Conservation (phyloP, 768 basidiomycete genomes). For the Panus rudis region DNA sequence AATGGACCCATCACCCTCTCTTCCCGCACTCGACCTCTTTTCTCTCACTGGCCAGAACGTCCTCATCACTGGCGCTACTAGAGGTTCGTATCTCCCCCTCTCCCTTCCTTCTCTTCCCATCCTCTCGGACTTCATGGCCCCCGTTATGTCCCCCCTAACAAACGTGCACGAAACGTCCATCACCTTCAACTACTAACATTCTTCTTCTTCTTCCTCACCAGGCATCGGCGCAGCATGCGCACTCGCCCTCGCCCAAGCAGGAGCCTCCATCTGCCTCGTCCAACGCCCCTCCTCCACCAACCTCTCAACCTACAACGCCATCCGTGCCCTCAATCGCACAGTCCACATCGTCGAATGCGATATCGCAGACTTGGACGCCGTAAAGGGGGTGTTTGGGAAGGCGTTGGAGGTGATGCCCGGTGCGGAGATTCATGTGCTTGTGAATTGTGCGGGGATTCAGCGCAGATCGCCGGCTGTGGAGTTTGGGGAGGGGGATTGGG, state of each 20-base stretch:
- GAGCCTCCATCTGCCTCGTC: slow-evolving; percentile 42
- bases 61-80: slow-evolving; percentile 75
- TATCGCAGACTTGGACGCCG: slow-evolving; percentile 41
- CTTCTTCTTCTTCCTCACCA: slow-evolving; percentile 18
- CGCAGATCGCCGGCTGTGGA: slow-evolving; percentile 53
- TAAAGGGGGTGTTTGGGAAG: slow-evolving; percentile 40
- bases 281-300: slow-evolving; percentile 34
- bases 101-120: background rate
- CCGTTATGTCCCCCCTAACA: no score
- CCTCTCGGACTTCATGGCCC: no score
- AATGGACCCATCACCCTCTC: slow-evolving; percentile 49
- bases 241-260: slow-evolving; percentile 47
- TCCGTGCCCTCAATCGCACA: slow-evolving; percentile 24
- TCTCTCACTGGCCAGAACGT: slow-evolving; percentile 59
- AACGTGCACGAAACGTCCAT: no score
- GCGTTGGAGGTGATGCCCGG: slow-evolving; percentile 46
- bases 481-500: slow-evolving; percentile 64
- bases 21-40: slow-evolving; percentile 53
- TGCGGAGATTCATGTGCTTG: slow-evolving; percentile 51
- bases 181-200: no score
- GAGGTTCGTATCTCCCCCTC: slow-evolving; percentile 38
- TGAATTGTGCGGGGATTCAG: slow-evolving; percentile 66
- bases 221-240: slow-evolving; percentile 53
- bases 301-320: slow-evolving; percentile 28
- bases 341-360: slow-evolving; percentile 49